Evolutionary conservation across 495 filamentous ascomycete genomes (phyloP), one percentile per base, ranked within the genome.

Genomic region (Daldinia decipiens): DNA sequence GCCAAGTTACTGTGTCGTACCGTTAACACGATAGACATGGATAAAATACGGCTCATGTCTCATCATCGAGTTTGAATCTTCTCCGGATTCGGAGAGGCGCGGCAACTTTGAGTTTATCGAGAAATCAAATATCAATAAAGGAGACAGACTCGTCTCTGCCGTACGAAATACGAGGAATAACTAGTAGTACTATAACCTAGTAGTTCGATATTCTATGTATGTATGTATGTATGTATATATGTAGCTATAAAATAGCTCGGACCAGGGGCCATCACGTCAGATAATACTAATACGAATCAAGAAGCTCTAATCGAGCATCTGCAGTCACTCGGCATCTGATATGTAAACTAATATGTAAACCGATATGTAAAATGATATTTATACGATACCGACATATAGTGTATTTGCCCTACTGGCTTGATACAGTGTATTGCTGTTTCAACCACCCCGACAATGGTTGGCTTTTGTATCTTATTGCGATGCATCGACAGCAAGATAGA

Each of bases 251-350:
- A 24, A 32, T 53, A 43, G 32, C 59, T 43, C 12, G 40, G 27
- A 39, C 50, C n/a, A 43, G 58, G 21, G 19, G 26, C 34, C 43
- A 71, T 71, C 68, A 71, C 68, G 68, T 71, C 68, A 71, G 68
- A 53, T 71, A 71, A 69, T 59, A 34, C 52, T 63, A 24, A 52
- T 34, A 29, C 32, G 17, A 38, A 43, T 52, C 43, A 45, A 52
- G 40, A 62, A 53, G 50, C 50, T 53, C 26, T 13, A 29, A 62
- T 32, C 27, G 36, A 39, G 52, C 52, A 61, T 50, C 52, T 40
- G 51, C 53, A 51, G 52, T 68, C 59, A 62, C 62, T 63, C 67
- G 60, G 61, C 61, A 39, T 65, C 53, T 19, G 3, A 11, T 47
- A 47, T 47, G 43, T 19, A 47, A 29, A 29, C 45, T 19, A 3